phyloP scores from a whole-genome alignment of 2,329 filamentous ascomycete genomes.

The Ceratocystis alfenasii region DNA sequence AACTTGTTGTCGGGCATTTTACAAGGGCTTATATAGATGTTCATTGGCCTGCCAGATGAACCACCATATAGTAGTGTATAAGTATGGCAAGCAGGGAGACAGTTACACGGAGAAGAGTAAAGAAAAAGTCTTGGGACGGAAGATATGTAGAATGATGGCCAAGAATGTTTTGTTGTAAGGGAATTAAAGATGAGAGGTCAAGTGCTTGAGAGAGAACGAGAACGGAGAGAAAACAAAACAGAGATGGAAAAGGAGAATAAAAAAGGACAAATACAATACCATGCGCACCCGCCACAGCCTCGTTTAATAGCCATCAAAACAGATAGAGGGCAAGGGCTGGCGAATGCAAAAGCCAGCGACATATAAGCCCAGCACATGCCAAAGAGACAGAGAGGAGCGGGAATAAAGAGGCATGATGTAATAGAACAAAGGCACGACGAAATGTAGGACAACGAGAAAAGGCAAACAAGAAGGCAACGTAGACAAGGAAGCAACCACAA shows the following conservation, averaged over 20 bases:
- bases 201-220: slow-evolving; percentile 9
- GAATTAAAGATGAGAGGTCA: slow-evolving; percentile 7
- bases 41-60: slow-evolving; percentile 12
- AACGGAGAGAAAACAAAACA: neutral
- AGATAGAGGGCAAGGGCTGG: neutral
- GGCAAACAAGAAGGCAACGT: slow-evolving; percentile 9
- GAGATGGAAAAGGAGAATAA: neutral
- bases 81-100: slow-evolving; percentile 10
- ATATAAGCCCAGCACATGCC: neutral
- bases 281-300: neutral
- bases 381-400: neutral
- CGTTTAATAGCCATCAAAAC: slow-evolving; percentile 5
- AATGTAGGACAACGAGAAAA: slow-evolving; percentile 4
- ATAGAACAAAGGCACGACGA: slow-evolving; percentile 4
- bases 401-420: neutral
- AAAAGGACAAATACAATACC: slow-evolving; percentile 9
- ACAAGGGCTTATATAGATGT: slow-evolving; percentile 9
- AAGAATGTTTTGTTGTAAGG: slow-evolving; percentile 13
- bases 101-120: slow-evolving; percentile 3
- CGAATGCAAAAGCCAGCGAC: neutral
- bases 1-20: neutral
- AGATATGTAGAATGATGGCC: slow-evolving; percentile 8
- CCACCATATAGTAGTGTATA: slow-evolving; percentile 1
- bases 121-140: slow-evolving; percentile 1
- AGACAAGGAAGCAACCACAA: slow-evolving; percentile 9